Evolutionary conservation across 306 rosid species (phyloP).

Genomic region (Cucumis melo): DNA sequence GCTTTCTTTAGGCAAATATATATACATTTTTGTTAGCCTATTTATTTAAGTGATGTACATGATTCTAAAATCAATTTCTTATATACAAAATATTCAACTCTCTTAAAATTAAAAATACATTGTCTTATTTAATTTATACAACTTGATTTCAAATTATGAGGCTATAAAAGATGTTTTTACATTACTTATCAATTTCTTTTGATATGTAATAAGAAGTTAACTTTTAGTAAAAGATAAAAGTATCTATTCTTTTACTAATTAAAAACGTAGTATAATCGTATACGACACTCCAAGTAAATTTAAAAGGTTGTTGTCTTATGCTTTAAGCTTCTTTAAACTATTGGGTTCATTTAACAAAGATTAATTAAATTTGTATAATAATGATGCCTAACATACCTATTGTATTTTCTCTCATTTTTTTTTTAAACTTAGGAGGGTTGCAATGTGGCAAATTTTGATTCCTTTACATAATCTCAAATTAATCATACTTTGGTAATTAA

Average conservation of each 20-base stretch:
- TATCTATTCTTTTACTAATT: background rate
- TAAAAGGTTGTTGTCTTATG: background rate
- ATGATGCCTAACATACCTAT: background rate
- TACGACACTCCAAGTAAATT: background rate
- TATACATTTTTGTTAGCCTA: background rate
- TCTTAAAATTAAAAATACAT: background rate
- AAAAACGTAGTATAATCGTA: background rate
- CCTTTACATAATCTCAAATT: background rate
- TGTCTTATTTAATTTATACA: background rate
- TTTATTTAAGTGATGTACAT: background rate
- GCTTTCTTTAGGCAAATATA: background rate
- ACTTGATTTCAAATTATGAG: background rate
- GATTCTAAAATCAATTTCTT: no score
- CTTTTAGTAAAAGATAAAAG: background rate
- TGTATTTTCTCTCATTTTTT: background rate
- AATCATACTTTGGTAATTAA: background rate
- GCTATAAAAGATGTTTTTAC: background rate
- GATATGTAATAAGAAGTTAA: background rate
- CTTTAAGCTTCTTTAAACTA: background rate
- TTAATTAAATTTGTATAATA: background rate
- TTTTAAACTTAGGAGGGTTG: background rate
- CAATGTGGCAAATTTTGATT: background rate
- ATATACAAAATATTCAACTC: background rate
- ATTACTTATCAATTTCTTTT: background rate
- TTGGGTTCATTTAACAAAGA: background rate